phyloP scores from a whole-genome alignment of 352 stramenopile genomes.

The Phytophthora europaea region DNA sequence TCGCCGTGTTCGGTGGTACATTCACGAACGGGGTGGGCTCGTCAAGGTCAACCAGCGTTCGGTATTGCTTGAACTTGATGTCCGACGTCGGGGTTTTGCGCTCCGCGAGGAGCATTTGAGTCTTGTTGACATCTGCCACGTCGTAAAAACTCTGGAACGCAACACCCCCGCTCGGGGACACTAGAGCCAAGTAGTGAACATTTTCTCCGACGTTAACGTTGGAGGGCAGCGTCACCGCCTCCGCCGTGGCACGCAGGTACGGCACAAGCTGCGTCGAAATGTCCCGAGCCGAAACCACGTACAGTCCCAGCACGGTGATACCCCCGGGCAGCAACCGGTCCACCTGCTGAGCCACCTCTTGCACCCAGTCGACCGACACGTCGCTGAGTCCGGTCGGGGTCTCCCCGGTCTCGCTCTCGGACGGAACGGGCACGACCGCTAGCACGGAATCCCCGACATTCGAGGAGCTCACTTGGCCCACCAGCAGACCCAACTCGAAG shows the following conservation, averaged over 20 bases:
- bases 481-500: slow-evolving; percentile 72
- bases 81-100: slow-evolving; percentile 30
- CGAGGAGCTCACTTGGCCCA: slow-evolving; percentile 60
- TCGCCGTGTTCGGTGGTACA: slow-evolving; percentile 20
- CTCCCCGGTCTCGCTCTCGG: slow-evolving; percentile 52
- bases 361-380: slow-evolving; percentile 72
- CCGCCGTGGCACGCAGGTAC: slow-evolving; percentile 63
- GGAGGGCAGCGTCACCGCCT: slow-evolving; percentile 37
- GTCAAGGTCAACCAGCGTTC: slow-evolving; percentile 54
- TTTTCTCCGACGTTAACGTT: slow-evolving; percentile 26
- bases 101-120: slow-evolving; percentile 34
- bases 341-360: slow-evolving; percentile 76
- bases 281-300: slow-evolving; percentile 54
- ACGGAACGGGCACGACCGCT: slow-evolving; percentile 56
- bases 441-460: slow-evolving; percentile 55
- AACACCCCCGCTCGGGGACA: slow-evolving; percentile 29
- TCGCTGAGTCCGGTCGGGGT: slow-evolving; percentile 48
- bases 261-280: slow-evolving; percentile 49
- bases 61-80: slow-evolving; percentile 48
- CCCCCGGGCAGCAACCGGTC: slow-evolving; percentile 73
- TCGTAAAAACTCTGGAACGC: slow-evolving; percentile 39
- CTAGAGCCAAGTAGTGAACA: slow-evolving; percentile 60
- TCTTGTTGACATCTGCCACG: slow-evolving; percentile 54
- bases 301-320: slow-evolving; percentile 63
- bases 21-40: slow-evolving; percentile 50